phyloP scores from a whole-genome alignment of 2,329 filamentous ascomycete species.

The Aschersonia sp. region DNA sequence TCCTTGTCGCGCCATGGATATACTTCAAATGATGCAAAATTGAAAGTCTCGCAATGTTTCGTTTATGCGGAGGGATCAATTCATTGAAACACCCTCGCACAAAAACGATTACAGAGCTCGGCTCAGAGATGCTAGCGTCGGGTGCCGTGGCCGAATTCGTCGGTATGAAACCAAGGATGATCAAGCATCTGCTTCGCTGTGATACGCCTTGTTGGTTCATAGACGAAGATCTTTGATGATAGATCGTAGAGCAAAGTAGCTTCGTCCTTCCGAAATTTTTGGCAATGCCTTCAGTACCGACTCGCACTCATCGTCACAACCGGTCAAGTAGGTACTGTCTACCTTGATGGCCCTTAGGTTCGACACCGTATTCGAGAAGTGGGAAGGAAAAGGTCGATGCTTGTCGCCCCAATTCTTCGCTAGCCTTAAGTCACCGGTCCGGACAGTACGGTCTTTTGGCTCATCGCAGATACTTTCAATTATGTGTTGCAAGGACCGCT shows the following conservation, averaged over 20 bases:
- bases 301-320: constrained; percentile 5
- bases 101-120: too few species aligned
- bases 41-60: too few species aligned
- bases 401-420: not conserved
- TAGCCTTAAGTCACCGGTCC: not conserved
- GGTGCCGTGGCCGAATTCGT: too few species aligned
- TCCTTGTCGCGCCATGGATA: too few species aligned
- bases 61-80: too few species aligned
- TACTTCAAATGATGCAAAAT: too few species aligned
- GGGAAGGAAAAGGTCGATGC: constrained; percentile 5
- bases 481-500: not conserved
- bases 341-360: constrained; percentile 7
- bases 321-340: constrained; percentile 5
- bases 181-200: constrained; percentile 8
- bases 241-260: constrained; percentile 9
- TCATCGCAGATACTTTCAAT: not conserved
- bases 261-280: constrained; percentile 8
- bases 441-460: not conserved
- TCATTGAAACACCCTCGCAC: too few species aligned
- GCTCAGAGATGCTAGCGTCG: too few species aligned
- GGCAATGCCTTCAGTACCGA: constrained; percentile 2
- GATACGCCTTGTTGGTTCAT: constrained; percentile 8
- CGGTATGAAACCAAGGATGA: constrained; percentile 11
- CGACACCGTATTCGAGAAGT: constrained; percentile 7
- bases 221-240: constrained; percentile 10